Evolutionary conservation across 495 filamentous ascomycete genomes (phyloP), one percentile per base, ranked within the genome.

Genomic region (Stereocaulon alpinum): DNA sequence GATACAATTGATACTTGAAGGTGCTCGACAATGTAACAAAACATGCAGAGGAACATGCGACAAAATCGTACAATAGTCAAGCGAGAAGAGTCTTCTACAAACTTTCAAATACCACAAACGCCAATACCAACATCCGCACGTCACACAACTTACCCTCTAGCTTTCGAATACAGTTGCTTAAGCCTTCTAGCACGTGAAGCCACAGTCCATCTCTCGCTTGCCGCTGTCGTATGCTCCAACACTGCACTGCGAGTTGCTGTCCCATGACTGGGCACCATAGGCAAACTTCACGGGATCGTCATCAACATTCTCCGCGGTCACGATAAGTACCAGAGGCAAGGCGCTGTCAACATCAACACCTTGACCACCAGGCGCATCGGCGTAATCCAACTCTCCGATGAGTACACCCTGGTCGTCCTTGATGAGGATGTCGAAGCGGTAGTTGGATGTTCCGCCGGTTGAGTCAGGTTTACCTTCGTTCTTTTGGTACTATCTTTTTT

Each of bases 161-260:
- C 17, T 44, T 20, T 20, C 14, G 9, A 15, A 44, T 44, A 14
- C 42, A n/a, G 15, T 7, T n/a, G 4, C 42, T 44, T 20, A 6
- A 47, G 24, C 6, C 44, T 22, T 24, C 44, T 47, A 43, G 40
- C 53, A 53, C 32, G 50, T 51, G 18, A 58, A 58, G 42, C 42
- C 40, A 58, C 41, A 47, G 27, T 48, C 57, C 30, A 42, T 42
- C 6, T 59, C 17, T 29, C 57, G 52, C 20, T 29, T 20, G 12
- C 57, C 57, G 14, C 47, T 59, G 22, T 59, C 57, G 22, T 59
- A 59, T 3, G 20, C 34, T 14, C 57, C 47, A 40, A 59, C 42
- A 15, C 43, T 59, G 30, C 40, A 59, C 27, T 59, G 57, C 17
- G 42, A 40, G 11, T 59, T 59, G 18, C 57, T 59, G 24, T 30